Evolutionary conservation across 768 basidiomycete genomes (phyloP), one percentile per base, ranked within the genome.

Genomic region (Phlebiopsis flavidoalba): DNA sequence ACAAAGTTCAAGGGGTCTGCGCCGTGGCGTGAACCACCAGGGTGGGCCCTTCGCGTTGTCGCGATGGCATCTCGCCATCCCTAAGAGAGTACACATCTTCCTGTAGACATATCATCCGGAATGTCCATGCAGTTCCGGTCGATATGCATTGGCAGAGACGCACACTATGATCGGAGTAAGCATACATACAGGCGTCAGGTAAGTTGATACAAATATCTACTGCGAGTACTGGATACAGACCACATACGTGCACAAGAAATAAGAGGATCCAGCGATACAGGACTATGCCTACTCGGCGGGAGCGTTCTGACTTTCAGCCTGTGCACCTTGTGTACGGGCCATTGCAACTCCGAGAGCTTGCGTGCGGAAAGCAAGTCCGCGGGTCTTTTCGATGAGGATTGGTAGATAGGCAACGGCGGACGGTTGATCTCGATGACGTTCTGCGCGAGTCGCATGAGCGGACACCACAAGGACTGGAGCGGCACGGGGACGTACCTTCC

Each of bases 381-480:
- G 87, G 1, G 95, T 97, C 73, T 95, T 96, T 73, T 98, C 95
- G 66, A 97, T 97, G 66, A 98, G 5, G 89, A 83, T 70, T 96
- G 95, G 74, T 96, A 96, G 19, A 95, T 87, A 1, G 95, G 93
- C 47, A 89, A 81, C 46, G 93, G 84, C 7, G 93, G 90, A 15
- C 95, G 87, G 72, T 92, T 87, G 73, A 98, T 98, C 74, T 95
- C 89, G 68, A 98, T 96, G 66, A 96, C 91, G 71, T 98, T 97
- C 93, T 95, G 74, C 26, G 63, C n/a, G 35, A 56, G 50, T 51
- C 56, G 50, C 67, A 72, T 63, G 45, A 63, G 54, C 36, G 43
- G 35, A 31, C 53, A 26, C 24, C 11, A 14, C 22, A 46, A 46
- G 24, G 19, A 33, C 14, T 17, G 15, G 10, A 31, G 50, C 36